phyloP scores from a whole-genome alignment of 768 basidiomycete genomes.

The Sistotremastrum suecicum region DNA sequence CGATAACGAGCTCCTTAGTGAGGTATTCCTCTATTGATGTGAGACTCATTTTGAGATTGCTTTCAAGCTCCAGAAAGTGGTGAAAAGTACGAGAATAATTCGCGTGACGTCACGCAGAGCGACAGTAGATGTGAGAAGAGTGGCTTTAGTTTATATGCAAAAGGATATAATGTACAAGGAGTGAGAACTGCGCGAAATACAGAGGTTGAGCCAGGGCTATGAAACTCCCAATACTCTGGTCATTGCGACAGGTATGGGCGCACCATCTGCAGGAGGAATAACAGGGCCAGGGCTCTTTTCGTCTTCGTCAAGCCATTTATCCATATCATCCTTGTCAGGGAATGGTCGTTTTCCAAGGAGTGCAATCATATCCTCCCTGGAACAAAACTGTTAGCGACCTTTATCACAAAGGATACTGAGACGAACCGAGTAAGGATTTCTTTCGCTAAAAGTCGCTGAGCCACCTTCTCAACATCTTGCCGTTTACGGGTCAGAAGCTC shows the following conservation, averaged over 20 bases:
- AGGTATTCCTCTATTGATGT: conserved; percentile 20
- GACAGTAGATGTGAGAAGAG: no score
- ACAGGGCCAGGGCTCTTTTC: not conserved
- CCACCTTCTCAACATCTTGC: conserved; percentile 88
- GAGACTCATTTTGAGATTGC: no score
- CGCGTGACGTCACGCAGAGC: no score
- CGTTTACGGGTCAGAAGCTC: conserved; percentile 68
- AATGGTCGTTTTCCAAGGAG: conserved; percentile 78
- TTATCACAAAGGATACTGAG: conserved; percentile 1
- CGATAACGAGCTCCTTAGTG: conserved; percentile 31
- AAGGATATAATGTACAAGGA: no score
- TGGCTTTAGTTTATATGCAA: no score
- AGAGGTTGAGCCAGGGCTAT: no score
- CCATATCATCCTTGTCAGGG: conserved; percentile 81
- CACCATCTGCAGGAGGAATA: no score
- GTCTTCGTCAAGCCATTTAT: conserved; percentile 88
- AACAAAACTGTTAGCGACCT: conserved; percentile 3
- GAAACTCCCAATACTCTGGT: no score
- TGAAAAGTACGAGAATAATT: no score
- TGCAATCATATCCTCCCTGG: conserved; percentile 76
- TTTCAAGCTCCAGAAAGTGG: no score
- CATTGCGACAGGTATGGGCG: no score
- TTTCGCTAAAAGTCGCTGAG: conserved; percentile 78
- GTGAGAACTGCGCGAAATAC: no score
- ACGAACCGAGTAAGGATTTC: conserved; percentile 86